Conservation (phyloP, 805 yeast species). For the Maudiozyma barnettii region DNA sequence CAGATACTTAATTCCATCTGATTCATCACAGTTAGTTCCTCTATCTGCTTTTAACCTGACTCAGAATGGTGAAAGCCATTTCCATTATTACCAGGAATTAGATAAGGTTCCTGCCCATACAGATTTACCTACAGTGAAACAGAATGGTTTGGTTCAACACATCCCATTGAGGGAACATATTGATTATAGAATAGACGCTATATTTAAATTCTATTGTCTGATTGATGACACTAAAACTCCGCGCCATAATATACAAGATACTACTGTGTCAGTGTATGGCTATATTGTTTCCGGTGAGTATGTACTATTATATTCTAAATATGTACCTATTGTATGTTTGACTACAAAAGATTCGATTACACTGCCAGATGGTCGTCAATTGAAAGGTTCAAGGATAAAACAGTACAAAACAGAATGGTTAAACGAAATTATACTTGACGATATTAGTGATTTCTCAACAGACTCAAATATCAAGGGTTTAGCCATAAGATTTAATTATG, state of each 20-base stretch:
- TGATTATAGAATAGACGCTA: conserved; percentile 20
- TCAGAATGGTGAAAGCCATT: neutral
- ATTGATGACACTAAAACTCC: neutral
- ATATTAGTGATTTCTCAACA: conserved; percentile 6
- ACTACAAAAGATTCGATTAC: conserved; percentile 1
- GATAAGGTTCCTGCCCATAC: conserved; percentile 9
- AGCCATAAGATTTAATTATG: neutral
- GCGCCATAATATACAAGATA: neutral
- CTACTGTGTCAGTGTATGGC: neutral
- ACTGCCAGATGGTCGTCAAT: neutral
- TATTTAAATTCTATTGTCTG: conserved; percentile 17
- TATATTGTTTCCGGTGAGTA: neutral
- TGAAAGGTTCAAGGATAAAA: conserved; percentile 1
- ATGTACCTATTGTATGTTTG: conserved; percentile 4
- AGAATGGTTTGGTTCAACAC: conserved; percentile 20
- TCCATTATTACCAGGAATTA: conserved; percentile 8
- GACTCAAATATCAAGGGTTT: neutral
- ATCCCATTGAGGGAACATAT: conserved; percentile 17
- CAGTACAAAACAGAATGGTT: conserved; percentile 16
- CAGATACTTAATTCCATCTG: conserved; percentile 19
- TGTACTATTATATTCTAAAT: neutral
- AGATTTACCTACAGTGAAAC: conserved; percentile 10
- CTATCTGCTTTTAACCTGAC: conserved; percentile 8
- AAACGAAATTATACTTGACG: conserved; percentile 14
- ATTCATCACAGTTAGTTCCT: conserved; percentile 20